Evolutionary conservation across 306 rosid species (phyloP).

Genomic region (Calophaca sinica): DNA sequence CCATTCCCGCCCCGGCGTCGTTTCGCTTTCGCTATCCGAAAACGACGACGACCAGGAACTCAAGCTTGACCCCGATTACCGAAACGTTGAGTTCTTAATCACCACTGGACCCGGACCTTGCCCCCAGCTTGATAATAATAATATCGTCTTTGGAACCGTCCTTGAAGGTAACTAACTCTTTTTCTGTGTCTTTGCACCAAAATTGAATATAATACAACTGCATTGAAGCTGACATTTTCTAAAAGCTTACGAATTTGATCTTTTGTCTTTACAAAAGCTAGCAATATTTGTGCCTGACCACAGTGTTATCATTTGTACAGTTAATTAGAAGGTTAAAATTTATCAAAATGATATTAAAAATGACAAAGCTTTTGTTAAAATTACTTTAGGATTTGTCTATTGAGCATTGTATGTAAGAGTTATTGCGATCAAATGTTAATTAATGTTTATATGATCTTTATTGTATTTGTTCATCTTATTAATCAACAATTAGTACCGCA

Average conservation of each 20-base stretch:
- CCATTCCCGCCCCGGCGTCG: slow-evolving; percentile 76
- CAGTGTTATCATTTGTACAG: background rate
- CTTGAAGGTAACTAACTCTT: slow-evolving; percentile 67
- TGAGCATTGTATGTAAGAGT: background rate
- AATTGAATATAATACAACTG: no score
- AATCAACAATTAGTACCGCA: background rate
- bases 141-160: slow-evolving; percentile 84
- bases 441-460: no score
- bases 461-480: no score
- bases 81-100: slow-evolving; percentile 84
- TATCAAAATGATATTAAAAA: background rate
- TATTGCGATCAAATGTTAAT: no score
- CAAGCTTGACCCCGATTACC: slow-evolving; percentile 71
- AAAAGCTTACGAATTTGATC: background rate
- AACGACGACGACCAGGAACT: slow-evolving; percentile 81
- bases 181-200: background rate
- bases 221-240: background rate
- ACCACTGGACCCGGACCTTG: slow-evolving; percentile 96
- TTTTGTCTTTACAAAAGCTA: background rate
- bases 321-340: background rate
- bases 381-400: background rate
- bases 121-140: slow-evolving; percentile 77
- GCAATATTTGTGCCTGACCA: background rate
- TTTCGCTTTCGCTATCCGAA: slow-evolving; percentile 80
- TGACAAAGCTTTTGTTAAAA: background rate